Evolutionary conservation across 2,329 filamentous ascomycete genomes (phyloP).

Genomic region (Epichloe scottii): DNA sequence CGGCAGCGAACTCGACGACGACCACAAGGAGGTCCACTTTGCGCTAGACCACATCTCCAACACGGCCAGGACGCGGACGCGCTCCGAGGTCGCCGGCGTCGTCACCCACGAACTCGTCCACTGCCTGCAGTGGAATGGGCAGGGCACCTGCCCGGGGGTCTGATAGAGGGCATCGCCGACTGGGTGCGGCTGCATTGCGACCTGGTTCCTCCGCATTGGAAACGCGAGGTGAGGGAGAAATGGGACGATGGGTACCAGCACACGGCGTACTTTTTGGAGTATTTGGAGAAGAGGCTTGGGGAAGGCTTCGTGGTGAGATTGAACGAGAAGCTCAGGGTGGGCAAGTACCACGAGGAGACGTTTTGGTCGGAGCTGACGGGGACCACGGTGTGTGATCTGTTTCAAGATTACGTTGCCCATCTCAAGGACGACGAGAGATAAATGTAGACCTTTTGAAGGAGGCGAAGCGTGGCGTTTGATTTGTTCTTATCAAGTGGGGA

Average conservation of each 20-base stretch:
- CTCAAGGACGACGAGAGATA: background rate
- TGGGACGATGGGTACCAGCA: conserved; percentile 88
- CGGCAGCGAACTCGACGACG: conserved; percentile 61
- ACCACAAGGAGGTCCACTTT: conserved; percentile 91
- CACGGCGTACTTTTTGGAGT: conserved; percentile 84
- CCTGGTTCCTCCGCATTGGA: conserved; percentile 76
- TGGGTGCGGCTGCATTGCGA: conserved; percentile 71
- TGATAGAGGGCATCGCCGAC: conserved; percentile 87
- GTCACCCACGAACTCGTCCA: conserved; percentile 89
- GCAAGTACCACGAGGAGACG: conserved; percentile 48
- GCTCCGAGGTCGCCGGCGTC: conserved; percentile 65
- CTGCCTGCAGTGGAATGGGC: conserved; percentile 74
- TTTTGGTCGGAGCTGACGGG: conserved; percentile 63
- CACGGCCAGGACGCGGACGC: conserved; percentile 30
- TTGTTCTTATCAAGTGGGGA: background rate
- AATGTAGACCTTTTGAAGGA: background rate
- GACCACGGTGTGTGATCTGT: conserved; percentile 53
- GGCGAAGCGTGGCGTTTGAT: background rate
- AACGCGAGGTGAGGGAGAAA: conserved; percentile 38
- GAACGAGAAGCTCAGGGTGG: conserved; percentile 53
- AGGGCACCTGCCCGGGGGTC: conserved; percentile 53
- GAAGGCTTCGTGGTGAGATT: conserved; percentile 46
- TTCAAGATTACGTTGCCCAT: conserved; percentile 52
- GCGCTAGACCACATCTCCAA: conserved; percentile 59
- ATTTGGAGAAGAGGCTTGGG: conserved; percentile 58